Percentiles rank a stretch among this genome's conserved stretches.
Conservation (phyloP, 345 rosid genomes). For the Lepidium sativum region DNA sequence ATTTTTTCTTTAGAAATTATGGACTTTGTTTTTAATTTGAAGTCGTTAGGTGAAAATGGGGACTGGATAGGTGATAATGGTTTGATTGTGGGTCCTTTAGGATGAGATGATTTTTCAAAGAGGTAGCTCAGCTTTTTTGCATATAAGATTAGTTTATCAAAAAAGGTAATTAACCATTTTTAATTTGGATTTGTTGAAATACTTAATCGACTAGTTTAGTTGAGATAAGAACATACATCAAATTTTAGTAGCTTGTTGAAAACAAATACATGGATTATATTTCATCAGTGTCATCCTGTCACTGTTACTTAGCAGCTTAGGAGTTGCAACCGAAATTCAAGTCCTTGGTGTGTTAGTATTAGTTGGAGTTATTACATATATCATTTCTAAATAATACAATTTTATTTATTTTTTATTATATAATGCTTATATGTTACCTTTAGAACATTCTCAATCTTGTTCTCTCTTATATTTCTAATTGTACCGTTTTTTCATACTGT, state of each 20-base stretch:
- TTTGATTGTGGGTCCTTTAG: constrained; percentile 25
- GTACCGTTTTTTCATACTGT: background rate
- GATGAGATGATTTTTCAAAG: constrained; percentile 25
- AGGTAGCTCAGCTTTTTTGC: constrained; percentile 24
- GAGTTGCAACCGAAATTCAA: background rate
- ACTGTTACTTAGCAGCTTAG: background rate
- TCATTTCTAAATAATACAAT: background rate
- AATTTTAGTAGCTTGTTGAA: constrained; percentile 1
- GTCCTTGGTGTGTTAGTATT: background rate
- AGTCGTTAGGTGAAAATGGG: constrained; percentile 28
- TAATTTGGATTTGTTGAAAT: background rate
- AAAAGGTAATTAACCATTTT: constrained; percentile 1
- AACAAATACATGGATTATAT: background rate
- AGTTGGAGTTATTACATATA: background rate
- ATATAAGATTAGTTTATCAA: constrained; percentile 14
- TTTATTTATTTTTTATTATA: background rate
- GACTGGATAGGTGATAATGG: constrained; percentile 29
- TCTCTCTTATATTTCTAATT: background rate
- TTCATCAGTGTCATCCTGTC: background rate
- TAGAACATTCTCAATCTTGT: background rate
- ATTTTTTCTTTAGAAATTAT: constrained; percentile 12
- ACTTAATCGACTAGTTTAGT: background rate
- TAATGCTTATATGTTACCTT: background rate
- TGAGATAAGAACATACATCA: constrained; percentile 18
- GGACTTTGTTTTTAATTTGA: constrained; percentile 20